A percentile compares a stretch with the other conserved stretches of the same genome.
Evolutionary conservation across 805 yeast genomes (phyloP).

Genomic region (Candida pseudofarinosa): DNA sequence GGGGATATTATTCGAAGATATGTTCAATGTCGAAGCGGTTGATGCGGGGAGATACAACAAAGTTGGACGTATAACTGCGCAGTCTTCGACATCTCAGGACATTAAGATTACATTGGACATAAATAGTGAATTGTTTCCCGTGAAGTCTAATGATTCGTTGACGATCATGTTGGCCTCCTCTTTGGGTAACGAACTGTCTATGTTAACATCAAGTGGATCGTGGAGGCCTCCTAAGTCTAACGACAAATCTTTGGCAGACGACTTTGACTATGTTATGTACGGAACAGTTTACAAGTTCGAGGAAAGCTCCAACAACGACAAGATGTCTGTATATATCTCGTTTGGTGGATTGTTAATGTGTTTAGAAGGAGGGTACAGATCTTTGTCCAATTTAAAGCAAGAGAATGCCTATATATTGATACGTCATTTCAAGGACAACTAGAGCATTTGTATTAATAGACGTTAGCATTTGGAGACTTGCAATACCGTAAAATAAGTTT

Average conservation of each 20-base stretch:
- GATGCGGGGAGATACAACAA: constrained; percentile 90
- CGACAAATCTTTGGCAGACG: constrained; percentile 88
- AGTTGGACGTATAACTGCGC: constrained; percentile 84
- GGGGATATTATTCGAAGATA: constrained; percentile 85
- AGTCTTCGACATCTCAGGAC: constrained; percentile 76
- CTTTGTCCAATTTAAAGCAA: constrained; percentile 83
- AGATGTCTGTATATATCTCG: constrained; percentile 85
- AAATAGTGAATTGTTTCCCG: constrained; percentile 89
- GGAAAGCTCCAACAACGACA: constrained; percentile 64
- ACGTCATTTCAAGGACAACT: constrained; percentile 56
- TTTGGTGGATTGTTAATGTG: constrained; percentile 94
- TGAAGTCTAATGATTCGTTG: constrained; percentile 66
- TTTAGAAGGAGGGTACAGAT: constrained; percentile 91
- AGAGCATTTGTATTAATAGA: constrained; percentile 1
- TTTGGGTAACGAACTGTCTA: constrained; percentile 46
- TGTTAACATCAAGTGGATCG: constrained; percentile 51
- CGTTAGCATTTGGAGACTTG: background rate
- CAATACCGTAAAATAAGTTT: background rate
- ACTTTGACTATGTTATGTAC: constrained; percentile 96
- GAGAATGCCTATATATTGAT: constrained; percentile 88
- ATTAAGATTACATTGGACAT: constrained; percentile 83
- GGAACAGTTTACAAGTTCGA: constrained; percentile 97
- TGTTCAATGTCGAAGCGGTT: constrained; percentile 77
- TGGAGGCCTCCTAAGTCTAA: constrained; percentile 85
- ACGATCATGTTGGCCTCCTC: constrained; percentile 85